Evolutionary conservation across 2,329 filamentous ascomycete genomes (phyloP), one percentile per base, ranked within the genome.

Genomic region (Lasiodiplodia citricola): DNA sequence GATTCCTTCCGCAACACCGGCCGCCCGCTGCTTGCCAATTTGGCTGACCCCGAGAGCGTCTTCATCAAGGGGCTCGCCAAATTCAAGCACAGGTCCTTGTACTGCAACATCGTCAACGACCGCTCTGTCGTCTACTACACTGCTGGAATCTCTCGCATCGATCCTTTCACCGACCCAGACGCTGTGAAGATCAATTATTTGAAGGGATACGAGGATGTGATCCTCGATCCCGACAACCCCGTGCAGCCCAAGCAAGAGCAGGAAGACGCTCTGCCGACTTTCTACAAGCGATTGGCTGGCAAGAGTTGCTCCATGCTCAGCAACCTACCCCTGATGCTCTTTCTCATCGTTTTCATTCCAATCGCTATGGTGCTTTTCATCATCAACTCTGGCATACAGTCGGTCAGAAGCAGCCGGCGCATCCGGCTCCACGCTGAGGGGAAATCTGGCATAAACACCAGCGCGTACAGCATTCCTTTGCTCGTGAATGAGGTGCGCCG

Each of bases 91-190:
- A 90, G 90, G 69, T 91, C 88, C 4, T 82, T 97, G 1, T 98
- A 98, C 78, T 86, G 91, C 52, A 98, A 98, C 76, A 90, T 97
- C 57, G 83, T 92, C 75, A 97, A 97, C 79, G 95, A 98, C 81
- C 86, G 90, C 67, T 92, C 88, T 55, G 92, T 93, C 4, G 88
- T 91, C 0, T 93, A 92, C 80, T 97, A 95, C 78, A 97, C 95
- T 0, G 92, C 93, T 0, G 86, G 85, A 23, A 93, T 97, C 56
- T 86, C 90, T 28, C 90, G 89, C 74, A 91, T 86, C 0, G 92
- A 98, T 74, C 94, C 94, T 0, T 98, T 89, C 75, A 85, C 85
- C 0, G 85, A 94, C 71, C 76, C 91, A 18, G 87, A 90, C 23
- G 87, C 86, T 4, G 78, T 95, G 70, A 88, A 90, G 25, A 83